phyloP scores from a whole-genome alignment of 140 eudicot genomes.

The Anethum foeniculum region DNA sequence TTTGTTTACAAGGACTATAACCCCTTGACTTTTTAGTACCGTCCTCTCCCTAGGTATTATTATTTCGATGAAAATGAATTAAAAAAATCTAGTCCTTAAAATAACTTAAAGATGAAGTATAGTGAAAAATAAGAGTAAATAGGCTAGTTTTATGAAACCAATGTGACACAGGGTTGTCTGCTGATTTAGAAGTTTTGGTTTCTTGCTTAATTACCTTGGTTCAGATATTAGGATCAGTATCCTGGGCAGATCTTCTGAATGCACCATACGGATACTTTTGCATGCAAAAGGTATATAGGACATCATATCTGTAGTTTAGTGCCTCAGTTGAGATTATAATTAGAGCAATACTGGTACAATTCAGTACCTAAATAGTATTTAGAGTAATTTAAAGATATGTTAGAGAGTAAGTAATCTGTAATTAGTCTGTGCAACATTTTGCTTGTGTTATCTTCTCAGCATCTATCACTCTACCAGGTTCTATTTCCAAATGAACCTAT shows the following conservation, averaged over 20 bases:
- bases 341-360: neutral
- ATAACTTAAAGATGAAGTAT: neutral
- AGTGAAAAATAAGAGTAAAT: neutral
- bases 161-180: neutral
- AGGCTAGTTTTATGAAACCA: neutral
- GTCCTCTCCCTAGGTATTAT: neutral
- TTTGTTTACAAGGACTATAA: neutral
- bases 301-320: neutral
- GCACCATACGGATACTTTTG: neutral
- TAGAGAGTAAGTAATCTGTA: neutral
- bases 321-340: neutral
- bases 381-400: neutral
- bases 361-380: neutral
- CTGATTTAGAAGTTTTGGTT: neutral
- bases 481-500: conserved; percentile 78
- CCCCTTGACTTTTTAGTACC: neutral
- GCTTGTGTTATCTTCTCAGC: neutral
- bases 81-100: neutral
- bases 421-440: neutral
- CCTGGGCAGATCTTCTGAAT: neutral
- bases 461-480: conserved; percentile 38
- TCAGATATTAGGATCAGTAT: neutral
- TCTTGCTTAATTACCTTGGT: neutral
- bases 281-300: neutral
- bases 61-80: neutral